Conservation (phyloP, 306 rosid genomes). For the Comarum palustre region DNA sequence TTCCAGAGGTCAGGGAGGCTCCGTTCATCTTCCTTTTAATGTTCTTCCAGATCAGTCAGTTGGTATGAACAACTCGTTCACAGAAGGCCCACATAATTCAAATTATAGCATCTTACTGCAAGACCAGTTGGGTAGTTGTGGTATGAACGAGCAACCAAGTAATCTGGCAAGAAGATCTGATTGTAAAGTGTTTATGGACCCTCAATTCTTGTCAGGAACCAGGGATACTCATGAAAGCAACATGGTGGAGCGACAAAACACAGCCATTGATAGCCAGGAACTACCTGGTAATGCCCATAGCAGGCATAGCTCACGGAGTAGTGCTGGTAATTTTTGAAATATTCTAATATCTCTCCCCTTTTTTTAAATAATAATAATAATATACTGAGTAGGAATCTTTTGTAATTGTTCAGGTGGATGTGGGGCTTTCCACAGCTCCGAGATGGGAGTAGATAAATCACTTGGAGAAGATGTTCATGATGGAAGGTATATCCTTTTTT, state of each 20-base stretch:
- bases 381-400: constrained; percentile 15
- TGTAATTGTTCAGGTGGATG: constrained; percentile 53
- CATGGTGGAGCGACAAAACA: constrained; percentile 44
- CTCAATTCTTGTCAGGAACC: constrained; percentile 35
- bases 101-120: constrained; percentile 43
- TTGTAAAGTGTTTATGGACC: constrained; percentile 47
- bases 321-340: constrained; percentile 45
- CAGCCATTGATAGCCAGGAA: constrained; percentile 38
- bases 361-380: background rate
- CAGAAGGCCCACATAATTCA: constrained; percentile 37
- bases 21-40: constrained; percentile 45
- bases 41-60: constrained; percentile 46
- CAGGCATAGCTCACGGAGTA: constrained; percentile 62
- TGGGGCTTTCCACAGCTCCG: constrained; percentile 44
- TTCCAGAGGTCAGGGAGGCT: constrained; percentile 38
- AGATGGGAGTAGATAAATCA: constrained; percentile 47
- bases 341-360: constrained; percentile 5
- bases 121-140: constrained; percentile 38
- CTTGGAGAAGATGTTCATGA: constrained; percentile 49
- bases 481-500: constrained; percentile 44
- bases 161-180: constrained; percentile 42
- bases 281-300: constrained; percentile 45
- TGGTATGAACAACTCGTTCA: constrained; percentile 37
- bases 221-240: constrained; percentile 42
- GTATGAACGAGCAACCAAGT: constrained; percentile 40